Percentiles rank a stretch among this genome's conserved stretches.
Evolutionary conservation across 169 alveolate genomes (phyloP).

Genomic region (Sarcocystis neurona): DNA sequence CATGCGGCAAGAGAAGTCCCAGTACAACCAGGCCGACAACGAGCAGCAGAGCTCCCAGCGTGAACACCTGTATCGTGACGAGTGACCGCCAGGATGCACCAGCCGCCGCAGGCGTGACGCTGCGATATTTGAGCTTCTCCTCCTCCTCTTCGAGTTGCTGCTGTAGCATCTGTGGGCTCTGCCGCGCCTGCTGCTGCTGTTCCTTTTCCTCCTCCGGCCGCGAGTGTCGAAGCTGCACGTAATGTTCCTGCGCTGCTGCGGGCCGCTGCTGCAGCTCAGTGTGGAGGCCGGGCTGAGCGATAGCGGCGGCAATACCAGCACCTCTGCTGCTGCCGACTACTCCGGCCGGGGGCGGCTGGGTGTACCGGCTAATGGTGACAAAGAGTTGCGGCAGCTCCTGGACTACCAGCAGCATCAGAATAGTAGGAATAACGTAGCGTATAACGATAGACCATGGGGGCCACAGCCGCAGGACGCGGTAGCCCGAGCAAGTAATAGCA

Average conservation of each 20-base stretch:
- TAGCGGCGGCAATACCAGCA: no score
- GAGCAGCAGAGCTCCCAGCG: not conserved
- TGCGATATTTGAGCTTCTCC: slow-evolving; percentile 4
- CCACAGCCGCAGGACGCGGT: slow-evolving; percentile 7
- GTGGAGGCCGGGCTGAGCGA: not conserved
- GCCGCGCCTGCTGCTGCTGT: not conserved
- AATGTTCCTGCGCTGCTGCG: no score
- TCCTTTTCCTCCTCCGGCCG: no score
- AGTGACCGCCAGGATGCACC: slow-evolving; percentile 10
- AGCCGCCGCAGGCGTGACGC: not conserved
- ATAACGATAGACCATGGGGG: slow-evolving; percentile 18
- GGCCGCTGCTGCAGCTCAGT: slow-evolving; percentile 35
- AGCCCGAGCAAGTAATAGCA: slow-evolving; percentile 12
- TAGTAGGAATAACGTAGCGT: slow-evolving; percentile 13
- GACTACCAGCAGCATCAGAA: slow-evolving; percentile 28
- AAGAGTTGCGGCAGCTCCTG: slow-evolving; percentile 27
- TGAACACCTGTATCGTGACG: not conserved
- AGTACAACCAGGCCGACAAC: slow-evolving; percentile 2
- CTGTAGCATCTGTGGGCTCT: slow-evolving; percentile 3
- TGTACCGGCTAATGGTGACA: not conserved
- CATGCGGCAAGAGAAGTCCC: slow-evolving; percentile 15
- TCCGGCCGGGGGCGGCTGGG: not conserved
- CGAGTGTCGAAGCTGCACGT: no score
- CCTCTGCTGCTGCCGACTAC: not conserved
- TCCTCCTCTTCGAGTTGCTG: slow-evolving; percentile 37